Base-by-base conservation (phyloP, 495 filamentous ascomycete genomes). In the Poronia punctata region DNA sequence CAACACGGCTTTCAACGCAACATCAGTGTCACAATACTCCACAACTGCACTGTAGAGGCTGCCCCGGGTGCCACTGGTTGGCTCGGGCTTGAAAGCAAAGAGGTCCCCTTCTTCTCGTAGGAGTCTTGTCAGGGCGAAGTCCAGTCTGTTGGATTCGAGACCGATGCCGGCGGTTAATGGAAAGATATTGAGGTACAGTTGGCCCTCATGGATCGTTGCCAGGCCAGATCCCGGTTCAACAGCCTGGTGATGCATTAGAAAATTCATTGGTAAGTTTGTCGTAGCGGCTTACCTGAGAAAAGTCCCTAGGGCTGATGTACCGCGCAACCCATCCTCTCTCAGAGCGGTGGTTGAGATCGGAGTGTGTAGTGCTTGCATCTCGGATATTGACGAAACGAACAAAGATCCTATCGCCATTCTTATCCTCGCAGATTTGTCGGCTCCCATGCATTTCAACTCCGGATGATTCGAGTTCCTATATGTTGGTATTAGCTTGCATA, bases 311-410 rank as follows among this genome's bases (percentile, higher is more conserved):
- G 14, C 61, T 59, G 14, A 82, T 62, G 37, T 71, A 76, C 34
- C 66, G 55, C 9, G 70, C 64, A 22, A 50, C 39, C 70, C 76
- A 82, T 25, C 69, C 65, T n/a, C 54, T 61, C 38, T 59, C 53
- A 31, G 62, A 54, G 22, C 66, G 46, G 9, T 17, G 12, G 6
- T 63, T 54, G 29, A 75, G 48, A 11, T 68, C 69, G 21, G 64
- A 55, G 41, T 68, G 65, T 12, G 69, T 61, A 15, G 64, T 64
- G 28, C 59, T 68, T 20, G 76, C 69, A 49, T 81, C 75, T 38
- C 68, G 65, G 30, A 82, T 72, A 45, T 84, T 74, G 10, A 64
- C 56, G 46, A 81, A 73, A 3, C 62, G 69, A 37, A 82, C 52
- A 48, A 72, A 79, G n/a, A 79, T 63, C 26, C 50, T 53, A 28